Conservation (phyloP, 441 rosid genomes). For the Brassica balearica region DNA sequence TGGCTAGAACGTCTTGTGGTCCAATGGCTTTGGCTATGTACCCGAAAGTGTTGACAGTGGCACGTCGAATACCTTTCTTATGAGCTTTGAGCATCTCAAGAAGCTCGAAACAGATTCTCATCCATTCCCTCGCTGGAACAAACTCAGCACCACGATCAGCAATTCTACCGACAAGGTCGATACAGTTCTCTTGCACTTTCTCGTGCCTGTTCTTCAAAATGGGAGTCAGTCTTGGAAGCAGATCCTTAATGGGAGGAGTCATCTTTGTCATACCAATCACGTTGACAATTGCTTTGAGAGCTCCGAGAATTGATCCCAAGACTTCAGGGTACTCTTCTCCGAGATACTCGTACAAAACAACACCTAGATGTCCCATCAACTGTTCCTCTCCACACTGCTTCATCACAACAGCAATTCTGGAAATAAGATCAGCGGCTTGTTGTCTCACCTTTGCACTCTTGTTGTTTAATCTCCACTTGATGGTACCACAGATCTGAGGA, state of each 20-base stretch:
- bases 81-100: constrained; percentile 99
- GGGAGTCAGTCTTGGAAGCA: constrained; percentile 97
- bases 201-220: constrained; percentile 98
- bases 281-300: constrained; percentile 93
- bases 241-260: constrained; percentile 99
- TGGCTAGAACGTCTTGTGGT: constrained; percentile 96
- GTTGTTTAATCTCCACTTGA: constrained; percentile 98
- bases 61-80: constrained; percentile 97
- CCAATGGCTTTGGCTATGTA: constrained; percentile 99
- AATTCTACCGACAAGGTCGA: constrained; percentile 95
- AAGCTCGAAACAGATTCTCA: constrained; percentile 97
- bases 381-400: constrained; percentile 98
- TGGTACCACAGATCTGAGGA: constrained; percentile 99
- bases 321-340: constrained; percentile 99
- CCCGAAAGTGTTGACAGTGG: constrained; percentile 96
- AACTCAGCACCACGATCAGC: constrained; percentile 99
- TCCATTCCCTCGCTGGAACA: constrained; percentile 98
- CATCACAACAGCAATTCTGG: constrained; percentile 97
- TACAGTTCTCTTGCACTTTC: constrained; percentile 98
- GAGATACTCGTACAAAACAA: constrained; percentile 91
- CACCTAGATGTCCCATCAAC: constrained; percentile 99
- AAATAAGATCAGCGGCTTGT: constrained; percentile 98
- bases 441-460: constrained; percentile 98
- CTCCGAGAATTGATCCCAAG: constrained; percentile 97
- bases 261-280: constrained; percentile 99